These are phyloP conservation scores for Fusarium sp. DNA, from an alignment of 2,329 filamentous ascomycete species.

Conservation along the genomic window DNA sequence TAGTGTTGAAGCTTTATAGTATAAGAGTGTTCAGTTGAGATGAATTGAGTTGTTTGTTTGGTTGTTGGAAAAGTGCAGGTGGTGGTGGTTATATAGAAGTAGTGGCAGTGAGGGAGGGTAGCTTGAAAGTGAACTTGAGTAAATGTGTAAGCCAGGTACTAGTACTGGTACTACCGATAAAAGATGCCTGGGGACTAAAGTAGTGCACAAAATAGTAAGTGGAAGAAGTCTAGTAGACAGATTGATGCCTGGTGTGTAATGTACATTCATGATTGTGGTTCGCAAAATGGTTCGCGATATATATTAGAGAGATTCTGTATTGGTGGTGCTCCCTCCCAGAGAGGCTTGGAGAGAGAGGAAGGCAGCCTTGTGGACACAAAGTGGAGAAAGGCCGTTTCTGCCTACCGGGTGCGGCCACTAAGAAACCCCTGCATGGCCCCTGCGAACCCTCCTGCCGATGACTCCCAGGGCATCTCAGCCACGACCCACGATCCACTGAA, in stretches of 20 bases:
- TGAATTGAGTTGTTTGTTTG: conserved; percentile 38
- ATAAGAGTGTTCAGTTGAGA: not conserved
- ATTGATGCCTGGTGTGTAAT: conserved; percentile 39
- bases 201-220: conserved; percentile 21
- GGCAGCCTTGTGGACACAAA: conserved; percentile 28
- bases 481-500: conserved; percentile 4
- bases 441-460: conserved; percentile 35
- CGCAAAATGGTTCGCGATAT: conserved; percentile 39
- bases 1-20: conserved; percentile 12
- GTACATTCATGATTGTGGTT: conserved; percentile 2
- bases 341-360: conserved; percentile 27
- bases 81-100: conserved; percentile 41
- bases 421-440: conserved; percentile 20
- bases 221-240: conserved; percentile 18
- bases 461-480: conserved; percentile 41
- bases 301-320: conserved; percentile 2
- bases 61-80: conserved; percentile 21
- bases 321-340: conserved; percentile 40
- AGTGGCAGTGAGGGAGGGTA: conserved; percentile 10
- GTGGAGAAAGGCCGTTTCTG: conserved; percentile 42
- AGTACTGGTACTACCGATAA: not conserved
- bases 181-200: conserved; percentile 37
- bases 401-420: conserved; percentile 42
- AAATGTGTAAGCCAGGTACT: conserved; percentile 27
- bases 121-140: conserved; percentile 17